Percentiles rank a stretch among this genome's conserved stretches.
phyloP scores from a whole-genome alignment of 1,284 basidiomycete genomes.

The Trametes polyzona region DNA sequence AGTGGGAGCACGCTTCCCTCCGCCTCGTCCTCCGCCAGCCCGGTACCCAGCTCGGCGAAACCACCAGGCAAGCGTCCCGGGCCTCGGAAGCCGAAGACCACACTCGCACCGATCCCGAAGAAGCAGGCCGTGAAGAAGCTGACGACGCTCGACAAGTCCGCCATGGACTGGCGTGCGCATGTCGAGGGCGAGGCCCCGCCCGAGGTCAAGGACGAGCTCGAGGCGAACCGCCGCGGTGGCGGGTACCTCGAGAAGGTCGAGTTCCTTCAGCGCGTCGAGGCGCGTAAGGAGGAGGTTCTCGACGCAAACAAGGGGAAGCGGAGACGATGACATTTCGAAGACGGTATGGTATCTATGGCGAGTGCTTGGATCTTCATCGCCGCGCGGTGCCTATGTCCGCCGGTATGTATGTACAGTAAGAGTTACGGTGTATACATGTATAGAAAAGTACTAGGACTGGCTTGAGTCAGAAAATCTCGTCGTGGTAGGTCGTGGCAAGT shows the following conservation, averaged over 20 bases:
- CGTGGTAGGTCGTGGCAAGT: slow-evolving; percentile 2
- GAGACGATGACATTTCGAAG: slow-evolving; percentile 38
- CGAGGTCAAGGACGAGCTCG: slow-evolving; percentile 67
- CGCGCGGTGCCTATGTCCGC: not conserved
- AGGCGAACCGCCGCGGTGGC: slow-evolving; percentile 68
- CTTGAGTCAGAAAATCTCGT: not conserved
- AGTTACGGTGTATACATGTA: not conserved
- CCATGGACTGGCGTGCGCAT: slow-evolving; percentile 81
- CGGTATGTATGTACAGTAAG: slow-evolving; percentile 18
- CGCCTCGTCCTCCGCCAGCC: slow-evolving; percentile 15
- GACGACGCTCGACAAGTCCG: slow-evolving; percentile 80
- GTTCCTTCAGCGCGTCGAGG: slow-evolving; percentile 75
- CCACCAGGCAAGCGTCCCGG: slow-evolving; percentile 51
- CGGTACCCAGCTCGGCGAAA: slow-evolving; percentile 25
- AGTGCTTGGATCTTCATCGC: not conserved
- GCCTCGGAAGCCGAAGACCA: slow-evolving; percentile 65
- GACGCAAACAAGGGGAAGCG: slow-evolving; percentile 65
- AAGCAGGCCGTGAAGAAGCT: slow-evolving; percentile 68
- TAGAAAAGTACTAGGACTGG: not conserved
- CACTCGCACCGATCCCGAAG: slow-evolving; percentile 52
- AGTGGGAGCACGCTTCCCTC: slow-evolving; percentile 11
- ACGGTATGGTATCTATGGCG: not conserved
- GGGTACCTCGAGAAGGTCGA: slow-evolving; percentile 84
- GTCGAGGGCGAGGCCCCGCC: slow-evolving; percentile 46
- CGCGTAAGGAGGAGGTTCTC: slow-evolving; percentile 64